Conservation (phyloP, 139 green algal genomes). For the Raphidocelis subcapitata region DNA sequence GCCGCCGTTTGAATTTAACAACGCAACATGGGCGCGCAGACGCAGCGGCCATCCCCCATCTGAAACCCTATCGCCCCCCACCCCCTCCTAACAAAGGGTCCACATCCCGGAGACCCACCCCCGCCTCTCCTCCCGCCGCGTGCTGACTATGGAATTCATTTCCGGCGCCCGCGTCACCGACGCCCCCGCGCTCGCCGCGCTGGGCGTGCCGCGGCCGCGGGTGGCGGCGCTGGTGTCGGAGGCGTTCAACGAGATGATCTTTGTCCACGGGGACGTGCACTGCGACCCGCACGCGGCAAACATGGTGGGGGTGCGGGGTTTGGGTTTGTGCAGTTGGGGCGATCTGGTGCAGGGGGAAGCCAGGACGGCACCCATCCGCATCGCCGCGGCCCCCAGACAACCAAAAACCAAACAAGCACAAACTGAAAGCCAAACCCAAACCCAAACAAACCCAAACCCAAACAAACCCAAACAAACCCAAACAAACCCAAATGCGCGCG, state of each 20-base stretch:
- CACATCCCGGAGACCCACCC: constrained; percentile 58
- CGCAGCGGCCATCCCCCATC: too few relatives aligned
- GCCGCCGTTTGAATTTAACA: too few relatives aligned
- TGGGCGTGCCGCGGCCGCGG: constrained; percentile 28
- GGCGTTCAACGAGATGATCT: constrained; percentile 89
- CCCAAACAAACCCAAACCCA: too few relatives aligned
- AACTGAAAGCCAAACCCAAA: too few relatives aligned
- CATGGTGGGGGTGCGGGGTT: constrained; percentile 46
- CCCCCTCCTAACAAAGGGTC: constrained; percentile 34
- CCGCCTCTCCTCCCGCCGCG: constrained; percentile 40
- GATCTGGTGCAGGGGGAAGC: too few relatives aligned
- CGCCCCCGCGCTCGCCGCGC: constrained; percentile 22
- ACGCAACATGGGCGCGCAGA: too few relatives aligned
- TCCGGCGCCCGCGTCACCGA: constrained; percentile 54
- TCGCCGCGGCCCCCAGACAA: too few relatives aligned
- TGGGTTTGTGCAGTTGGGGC: too few relatives aligned
- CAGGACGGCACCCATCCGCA: too few relatives aligned
- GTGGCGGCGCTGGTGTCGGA: constrained; percentile 68
- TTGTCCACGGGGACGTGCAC: constrained; percentile 77
- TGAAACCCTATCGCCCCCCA: not conserved
- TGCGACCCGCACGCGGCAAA: constrained; percentile 87
- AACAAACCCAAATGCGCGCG: not conserved
- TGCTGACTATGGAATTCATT: constrained; percentile 92
- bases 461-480: too few relatives aligned
- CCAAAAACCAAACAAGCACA: too few relatives aligned